Evolutionary conservation across 192 early-diverging fungal genomes (phyloP).

Genomic region (Backusella tarrabulga): DNA sequence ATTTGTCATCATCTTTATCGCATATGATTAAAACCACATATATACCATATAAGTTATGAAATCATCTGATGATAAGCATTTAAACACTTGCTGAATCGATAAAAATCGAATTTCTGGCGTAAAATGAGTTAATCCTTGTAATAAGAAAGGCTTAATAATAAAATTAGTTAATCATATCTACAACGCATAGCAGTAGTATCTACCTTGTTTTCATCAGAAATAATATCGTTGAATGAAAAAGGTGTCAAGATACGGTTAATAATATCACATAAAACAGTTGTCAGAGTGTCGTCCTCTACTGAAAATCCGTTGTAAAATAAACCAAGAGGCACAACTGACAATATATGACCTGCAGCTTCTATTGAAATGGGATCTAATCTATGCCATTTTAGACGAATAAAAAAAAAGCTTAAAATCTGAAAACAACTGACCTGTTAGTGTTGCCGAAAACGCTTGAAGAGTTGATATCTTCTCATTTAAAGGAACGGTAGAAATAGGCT

Average conservation of each 20-base stretch:
- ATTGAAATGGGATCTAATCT: neutral
- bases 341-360: neutral
- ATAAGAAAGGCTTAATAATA: conserved; percentile 25
- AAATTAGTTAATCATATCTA: neutral
- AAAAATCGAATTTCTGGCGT: conserved; percentile 40
- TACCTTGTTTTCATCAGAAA: conserved; percentile 23
- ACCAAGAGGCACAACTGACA: conserved; percentile 22
- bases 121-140: conserved; percentile 32
- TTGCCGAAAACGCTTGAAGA: conserved; percentile 1
- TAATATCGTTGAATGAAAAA: conserved; percentile 18
- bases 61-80: conserved; percentile 33
- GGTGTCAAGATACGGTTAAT: conserved; percentile 31
- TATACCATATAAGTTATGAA: conserved; percentile 30
- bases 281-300: conserved; percentile 10
- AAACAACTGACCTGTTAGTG: conserved; percentile 16
- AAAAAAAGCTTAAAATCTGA: neutral
- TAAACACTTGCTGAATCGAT: conserved; percentile 42
- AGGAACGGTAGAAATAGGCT: neutral
- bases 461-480: conserved; percentile 9
- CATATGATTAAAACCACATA: neutral
- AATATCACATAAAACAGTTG: conserved; percentile 23
- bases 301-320: conserved; percentile 17
- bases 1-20: neutral
- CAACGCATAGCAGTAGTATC: neutral
- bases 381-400: neutral